Evolutionary conservation across 441 rosid species (phyloP), one percentile per base, ranked within the genome.

Genomic region (Arabidopsis hybrid): DNA sequence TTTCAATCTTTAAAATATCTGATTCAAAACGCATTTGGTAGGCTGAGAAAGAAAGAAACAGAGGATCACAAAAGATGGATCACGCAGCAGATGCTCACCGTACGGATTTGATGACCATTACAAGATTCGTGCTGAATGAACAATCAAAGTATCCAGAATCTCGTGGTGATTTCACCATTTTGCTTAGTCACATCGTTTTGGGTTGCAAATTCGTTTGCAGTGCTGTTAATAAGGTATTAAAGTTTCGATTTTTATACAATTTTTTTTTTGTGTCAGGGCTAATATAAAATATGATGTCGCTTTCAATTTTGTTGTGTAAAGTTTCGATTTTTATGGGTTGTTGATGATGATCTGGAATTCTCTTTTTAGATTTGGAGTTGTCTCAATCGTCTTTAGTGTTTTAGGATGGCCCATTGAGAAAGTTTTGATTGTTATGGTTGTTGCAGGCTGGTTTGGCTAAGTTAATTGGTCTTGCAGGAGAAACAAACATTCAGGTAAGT

Each of bases 181-280:
- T 95, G 84, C 95, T 95, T 40, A 95, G 31, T 79, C 89, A 95
- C 88, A 95, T 95, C 82, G 99, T 93, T 76, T 86, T 95, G 31
- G 99, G 99, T 51, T 95, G 99, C 93, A 95, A 93, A 82, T 95
- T 92, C 82, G 98, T 95, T 69, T 95, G 99, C 86, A 83, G 93
- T 73, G 88, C 90, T 43, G 99, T 93, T 51, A 95, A 81, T 82
- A 95, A 95, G 98, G 99, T 92, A 26, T 2, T 26, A 17, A 5
- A 43, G 26, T 65, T 60, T 18, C 8, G 40, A 17, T 42, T 21
- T 0, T 68, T 17, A 5, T 2, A 16, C 8, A 53, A 2, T n/a
- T n/a, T 26, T 26, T 26, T 26, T 26, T 26, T 1, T 60, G 39
- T 14, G 61, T 38, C 60, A 71, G 6, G 5, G 16, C 16, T 43